phyloP scores from a whole-genome alignment of 345 rosid species.

The Kernera saxatilis region DNA sequence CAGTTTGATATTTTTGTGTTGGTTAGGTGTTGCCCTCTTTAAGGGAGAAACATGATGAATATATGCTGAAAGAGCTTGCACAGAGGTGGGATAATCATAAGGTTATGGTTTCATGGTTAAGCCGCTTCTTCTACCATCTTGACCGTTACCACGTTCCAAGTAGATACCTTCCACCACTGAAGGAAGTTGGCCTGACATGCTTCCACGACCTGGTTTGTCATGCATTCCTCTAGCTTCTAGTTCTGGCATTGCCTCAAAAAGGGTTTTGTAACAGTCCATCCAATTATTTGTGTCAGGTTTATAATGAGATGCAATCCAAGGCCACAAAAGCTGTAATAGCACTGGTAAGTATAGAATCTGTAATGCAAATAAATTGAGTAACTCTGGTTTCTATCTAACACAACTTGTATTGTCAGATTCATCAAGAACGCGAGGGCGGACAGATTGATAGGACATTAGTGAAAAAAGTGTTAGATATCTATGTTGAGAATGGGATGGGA shows the following conservation, averaged over 20 bases:
- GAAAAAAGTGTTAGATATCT: conserved; percentile 70
- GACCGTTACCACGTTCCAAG: conserved; percentile 65
- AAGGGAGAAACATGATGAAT: conserved; percentile 72
- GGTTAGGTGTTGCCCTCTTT: conserved; percentile 65
- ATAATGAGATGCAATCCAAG: conserved; percentile 41
- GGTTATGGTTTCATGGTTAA: conserved; percentile 76
- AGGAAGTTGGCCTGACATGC: conserved; percentile 72
- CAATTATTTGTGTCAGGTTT: conserved; percentile 62
- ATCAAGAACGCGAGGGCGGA: conserved; percentile 81
- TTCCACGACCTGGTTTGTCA: conserved; percentile 63
- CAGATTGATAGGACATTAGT: conserved; percentile 65
- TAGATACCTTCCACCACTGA: conserved; percentile 56
- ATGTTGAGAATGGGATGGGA: conserved; percentile 79
- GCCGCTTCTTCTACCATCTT: conserved; percentile 68
- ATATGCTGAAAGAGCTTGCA: too few relatives aligned
- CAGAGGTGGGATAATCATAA: too few relatives aligned
- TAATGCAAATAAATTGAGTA: too few relatives aligned
- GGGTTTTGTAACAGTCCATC: too few relatives aligned
- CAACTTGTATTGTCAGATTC: conserved; percentile 40
- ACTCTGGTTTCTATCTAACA: too few relatives aligned
- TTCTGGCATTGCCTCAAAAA: background rate
- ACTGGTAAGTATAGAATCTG: conserved; percentile 40
- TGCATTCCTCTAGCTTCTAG: background rate
- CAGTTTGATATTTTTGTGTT: background rate
- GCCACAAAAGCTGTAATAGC: conserved; percentile 57